Evolutionary conservation across 2,329 filamentous ascomycete species (phyloP), one percentile per base, ranked within the genome.

Genomic region (Ceratocystis diversiconidia): DNA sequence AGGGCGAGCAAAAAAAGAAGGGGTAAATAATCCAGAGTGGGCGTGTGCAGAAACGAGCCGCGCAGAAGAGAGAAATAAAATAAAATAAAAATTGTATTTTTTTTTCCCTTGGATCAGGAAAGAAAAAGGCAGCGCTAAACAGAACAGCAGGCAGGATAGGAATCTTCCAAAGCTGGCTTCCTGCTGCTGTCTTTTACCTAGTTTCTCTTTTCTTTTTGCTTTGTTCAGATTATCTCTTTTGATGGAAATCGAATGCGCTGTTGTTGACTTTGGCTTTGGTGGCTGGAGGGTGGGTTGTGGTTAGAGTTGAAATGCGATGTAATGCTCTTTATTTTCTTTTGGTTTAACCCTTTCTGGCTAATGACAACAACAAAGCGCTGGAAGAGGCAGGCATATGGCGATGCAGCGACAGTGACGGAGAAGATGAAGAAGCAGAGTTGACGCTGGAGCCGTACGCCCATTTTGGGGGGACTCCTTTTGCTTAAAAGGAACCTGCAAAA

Each of bases 41-140:
- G 52, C 28, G 52, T 59, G 52, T 59, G 52, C 52, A 59, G 52
- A 59, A 59, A 59, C 52, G 52, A 59, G 52, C 52, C 52, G 52
- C 10, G 52, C 28, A 30, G 52, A 59, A n/a, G 15, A 59, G 52
- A 8, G 32, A 36, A 59, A 15, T 30, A 32, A 32, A 17, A 57
- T 5, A 8, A 59, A n/a, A 19, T n/a, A 57, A 57, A 30, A 57
- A n/a, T 36, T 59, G n/a, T 59, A n/a, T 59, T 59, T 17, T 12
- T n/a, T 59, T 30, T 32, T 32, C 7, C 32, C 17, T 59, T 10
- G 5, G 48, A 52, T 59, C n/a, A 32, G 52, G 25, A 52, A 19
- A 48, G 5, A 7, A n/a, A 50, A 41, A 50, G 50, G 8, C 12
- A 62, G 41, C 17, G 44, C 36, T 41, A 19, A 50, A 15, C 61